Conservation (phyloP, 2,329 filamentous ascomycete species). For the Cercospora citrullina region DNA sequence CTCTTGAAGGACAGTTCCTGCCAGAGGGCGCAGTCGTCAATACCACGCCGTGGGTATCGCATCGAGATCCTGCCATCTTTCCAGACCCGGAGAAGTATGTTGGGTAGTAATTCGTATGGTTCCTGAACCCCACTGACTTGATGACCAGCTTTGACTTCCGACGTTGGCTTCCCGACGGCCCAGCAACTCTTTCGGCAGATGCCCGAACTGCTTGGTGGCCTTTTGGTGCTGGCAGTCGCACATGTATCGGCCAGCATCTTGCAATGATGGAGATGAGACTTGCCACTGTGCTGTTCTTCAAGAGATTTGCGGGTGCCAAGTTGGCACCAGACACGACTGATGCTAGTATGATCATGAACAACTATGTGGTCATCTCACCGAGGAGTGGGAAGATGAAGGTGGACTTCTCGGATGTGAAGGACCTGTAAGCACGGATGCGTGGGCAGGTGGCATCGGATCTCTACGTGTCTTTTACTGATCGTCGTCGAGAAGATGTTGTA, state of each 20-base stretch:
- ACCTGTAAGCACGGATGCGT: background rate
- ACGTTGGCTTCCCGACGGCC: conserved; percentile 25
- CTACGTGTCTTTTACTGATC: background rate
- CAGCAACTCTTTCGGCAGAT: conserved; percentile 9
- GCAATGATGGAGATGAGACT: conserved; percentile 35
- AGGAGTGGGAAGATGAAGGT: conserved; percentile 8
- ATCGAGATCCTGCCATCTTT: conserved; percentile 19
- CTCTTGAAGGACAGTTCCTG: conserved; percentile 26
- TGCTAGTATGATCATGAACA: conserved; percentile 34
- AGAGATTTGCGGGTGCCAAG: conserved; percentile 25
- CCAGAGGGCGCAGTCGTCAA: conserved; percentile 29
- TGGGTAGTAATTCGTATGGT: too few relatives aligned
- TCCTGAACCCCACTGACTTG: background rate
- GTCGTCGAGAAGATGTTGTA: background rate
- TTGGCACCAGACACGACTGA: conserved; percentile 29
- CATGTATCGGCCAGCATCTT: conserved; percentile 36
- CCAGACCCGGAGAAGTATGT: background rate
- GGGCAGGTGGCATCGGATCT: background rate
- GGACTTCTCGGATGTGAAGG: background rate
- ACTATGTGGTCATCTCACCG: conserved; percentile 36
- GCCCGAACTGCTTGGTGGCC: conserved; percentile 32
- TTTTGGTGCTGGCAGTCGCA: conserved; percentile 32
- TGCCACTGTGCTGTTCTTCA: conserved; percentile 31
- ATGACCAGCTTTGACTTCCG: conserved; percentile 28
- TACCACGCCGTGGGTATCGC: conserved; percentile 33